Base-by-base conservation (phyloP, 2,329 filamentous ascomycete genomes). In the Trichophyton schoenleinii region DNA sequence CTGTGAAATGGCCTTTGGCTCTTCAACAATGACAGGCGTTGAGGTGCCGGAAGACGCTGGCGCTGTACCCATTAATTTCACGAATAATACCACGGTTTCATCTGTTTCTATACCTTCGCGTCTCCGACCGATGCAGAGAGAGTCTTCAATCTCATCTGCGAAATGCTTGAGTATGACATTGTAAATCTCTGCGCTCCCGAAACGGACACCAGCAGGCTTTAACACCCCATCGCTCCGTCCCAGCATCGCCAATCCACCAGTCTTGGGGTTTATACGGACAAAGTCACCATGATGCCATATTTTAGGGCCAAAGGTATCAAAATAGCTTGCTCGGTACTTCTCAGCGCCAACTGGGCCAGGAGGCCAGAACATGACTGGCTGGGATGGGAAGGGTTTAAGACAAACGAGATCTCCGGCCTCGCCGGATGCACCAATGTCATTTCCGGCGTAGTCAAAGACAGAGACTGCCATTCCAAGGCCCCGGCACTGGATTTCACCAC, bases 211-310 rank as follows among this genome's bases (percentile, higher is more conserved):
- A 0, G 87, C 84, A 0, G 94, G 94, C 71, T 99, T 99, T 13
- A 99, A 77, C 4, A 97, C 89, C 3, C 94, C 94, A 68, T 99
- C 92, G 59, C 88, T 94, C 28, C 92, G 83, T 2, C 94, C 92
- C 0, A 97, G 81, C 92, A 97, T 97, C 66, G 90, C 80, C 8
- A 97, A 76, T 0, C 91, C 89, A 11, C 89, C 86, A 0, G 89
- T 94, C 15, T 76, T 69, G 0, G 84, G 81, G 67, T 91, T 87
- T 69, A 87, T 77, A 22, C 82, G 78, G 38, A 96, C 83, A 70
- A 96, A 97, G 74, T 99, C 94, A 34, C 92, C 92, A 70, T 99
- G 92, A 70, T 96, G 91, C 94, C 94, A 97, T 18, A 81, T 77
- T 0, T 79, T 77, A 0, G 80, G 77, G 0, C 75, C 75, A 71